Evolutionary conservation across 768 basidiomycete species (phyloP).

Genomic region (Leccinum rimulosum): DNA sequence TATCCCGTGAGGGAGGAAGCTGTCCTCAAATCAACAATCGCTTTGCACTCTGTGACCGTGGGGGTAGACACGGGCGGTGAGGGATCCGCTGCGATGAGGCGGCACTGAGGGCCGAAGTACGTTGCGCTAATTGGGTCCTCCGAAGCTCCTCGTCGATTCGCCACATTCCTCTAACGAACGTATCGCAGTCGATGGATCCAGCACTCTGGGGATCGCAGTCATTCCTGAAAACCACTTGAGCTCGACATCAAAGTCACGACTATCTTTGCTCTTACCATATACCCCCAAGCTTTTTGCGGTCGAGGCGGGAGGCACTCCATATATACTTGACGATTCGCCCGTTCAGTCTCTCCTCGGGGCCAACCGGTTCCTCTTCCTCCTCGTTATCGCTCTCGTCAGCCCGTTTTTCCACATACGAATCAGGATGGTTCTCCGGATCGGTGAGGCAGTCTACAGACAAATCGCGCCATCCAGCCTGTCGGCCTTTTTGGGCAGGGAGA

Average conservation of each 20-base stretch:
- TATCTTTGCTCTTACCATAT: slow-evolving; percentile 58
- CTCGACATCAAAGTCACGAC: neutral
- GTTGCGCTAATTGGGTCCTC: slow-evolving; percentile 45
- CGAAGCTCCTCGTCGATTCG: slow-evolving; percentile 80
- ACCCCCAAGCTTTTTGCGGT: slow-evolving; percentile 47
- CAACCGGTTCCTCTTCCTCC: slow-evolving; percentile 26
- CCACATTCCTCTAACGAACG: slow-evolving; percentile 81
- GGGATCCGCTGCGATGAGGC: slow-evolving; percentile 36
- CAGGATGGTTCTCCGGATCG: slow-evolving; percentile 36
- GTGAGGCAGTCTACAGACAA: slow-evolving; percentile 66
- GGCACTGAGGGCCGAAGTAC: slow-evolving; percentile 30
- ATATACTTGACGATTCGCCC: slow-evolving; percentile 56
- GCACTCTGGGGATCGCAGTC: slow-evolving; percentile 59
- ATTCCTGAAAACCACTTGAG: slow-evolving; percentile 43
- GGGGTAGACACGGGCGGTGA: slow-evolving; percentile 28
- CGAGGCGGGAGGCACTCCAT: slow-evolving; percentile 62
- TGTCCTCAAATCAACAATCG: slow-evolving; percentile 12
- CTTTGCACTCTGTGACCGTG: slow-evolving; percentile 13
- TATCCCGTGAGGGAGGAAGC: neutral
- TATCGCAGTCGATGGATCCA: slow-evolving; percentile 62
- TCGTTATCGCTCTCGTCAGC: slow-evolving; percentile 13
- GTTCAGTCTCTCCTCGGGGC: slow-evolving; percentile 47
- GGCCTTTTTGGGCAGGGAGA: slow-evolving; percentile 39
- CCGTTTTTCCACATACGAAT: slow-evolving; percentile 12
- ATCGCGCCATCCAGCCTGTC: slow-evolving; percentile 73